phyloP scores from a whole-genome alignment of 495 filamentous ascomycete species.

The Neurospora sublineolata region DNA sequence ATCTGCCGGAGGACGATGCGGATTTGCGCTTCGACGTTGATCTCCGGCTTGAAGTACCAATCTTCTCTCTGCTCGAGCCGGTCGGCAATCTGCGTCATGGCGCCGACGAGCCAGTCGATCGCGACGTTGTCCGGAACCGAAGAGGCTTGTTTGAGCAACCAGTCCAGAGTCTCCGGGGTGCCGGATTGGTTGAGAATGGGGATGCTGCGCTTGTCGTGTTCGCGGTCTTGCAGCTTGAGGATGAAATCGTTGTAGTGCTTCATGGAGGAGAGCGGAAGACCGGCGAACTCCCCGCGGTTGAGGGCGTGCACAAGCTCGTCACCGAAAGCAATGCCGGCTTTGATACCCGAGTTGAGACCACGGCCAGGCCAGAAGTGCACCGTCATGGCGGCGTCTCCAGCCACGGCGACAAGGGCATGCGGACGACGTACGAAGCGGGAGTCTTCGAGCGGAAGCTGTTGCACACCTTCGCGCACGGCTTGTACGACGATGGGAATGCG shows the following conservation, averaged over 20 bases:
- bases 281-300: conserved; percentile 17
- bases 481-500: conserved; percentile 30
- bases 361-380: conserved; percentile 27
- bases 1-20: conserved; percentile 27
- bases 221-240: conserved; percentile 23
- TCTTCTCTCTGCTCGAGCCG: conserved; percentile 19
- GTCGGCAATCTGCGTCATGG: conserved; percentile 24
- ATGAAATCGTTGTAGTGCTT: conserved; percentile 28
- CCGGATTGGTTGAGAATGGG: conserved; percentile 28
- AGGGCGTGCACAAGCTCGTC: conserved; percentile 26
- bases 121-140: conserved; percentile 22
- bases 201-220: conserved; percentile 29
- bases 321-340: conserved; percentile 20
- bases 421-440: conserved; percentile 18
- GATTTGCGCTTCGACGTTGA: conserved; percentile 25
- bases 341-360: conserved; percentile 27
- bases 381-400: conserved; percentile 25
- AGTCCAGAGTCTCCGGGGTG: conserved; percentile 23
- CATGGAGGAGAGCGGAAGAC: conserved; percentile 18
- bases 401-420: conserved; percentile 21
- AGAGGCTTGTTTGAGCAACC: conserved; percentile 19
- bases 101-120: conserved; percentile 23
- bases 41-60: conserved; percentile 19
- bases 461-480: conserved; percentile 26
- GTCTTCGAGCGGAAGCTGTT: conserved; percentile 20